Percentiles rank a stretch among this genome's conserved stretches.
These are phyloP conservation scores for Lenwebbia sp. DNA, from an alignment of 345 rosid species.

Conservation along the genomic window DNA sequence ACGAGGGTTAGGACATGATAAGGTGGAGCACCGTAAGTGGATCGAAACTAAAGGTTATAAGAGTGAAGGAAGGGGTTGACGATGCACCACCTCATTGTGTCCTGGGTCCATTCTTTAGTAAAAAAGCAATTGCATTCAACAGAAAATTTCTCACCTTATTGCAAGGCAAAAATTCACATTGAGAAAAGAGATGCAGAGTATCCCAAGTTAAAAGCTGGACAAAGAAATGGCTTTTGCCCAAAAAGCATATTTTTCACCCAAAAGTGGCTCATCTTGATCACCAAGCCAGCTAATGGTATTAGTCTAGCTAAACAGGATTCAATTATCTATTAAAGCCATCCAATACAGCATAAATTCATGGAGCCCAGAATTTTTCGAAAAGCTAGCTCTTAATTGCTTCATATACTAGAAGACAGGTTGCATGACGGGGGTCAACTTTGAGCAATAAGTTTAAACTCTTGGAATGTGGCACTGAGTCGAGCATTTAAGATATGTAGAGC, in stretches of 20 bases:
- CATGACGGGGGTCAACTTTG: background rate
- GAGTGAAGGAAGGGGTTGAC: background rate
- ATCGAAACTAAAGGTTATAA: background rate
- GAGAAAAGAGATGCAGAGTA: background rate
- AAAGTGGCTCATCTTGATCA: background rate
- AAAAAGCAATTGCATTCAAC: background rate
- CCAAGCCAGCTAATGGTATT: background rate
- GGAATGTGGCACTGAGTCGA: background rate
- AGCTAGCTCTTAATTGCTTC: background rate
- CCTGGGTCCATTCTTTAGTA: background rate
- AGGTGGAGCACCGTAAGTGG: background rate
- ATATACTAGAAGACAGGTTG: background rate
- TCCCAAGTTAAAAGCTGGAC: background rate
- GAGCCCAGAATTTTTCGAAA: background rate
- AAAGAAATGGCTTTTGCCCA: background rate
- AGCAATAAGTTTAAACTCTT: background rate
- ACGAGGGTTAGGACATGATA: background rate
- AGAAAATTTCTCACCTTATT: background rate
- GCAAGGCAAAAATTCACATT: background rate
- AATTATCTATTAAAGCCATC: background rate
- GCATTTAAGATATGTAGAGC: background rate
- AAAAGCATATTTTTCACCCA: background rate
- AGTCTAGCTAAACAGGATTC: background rate
- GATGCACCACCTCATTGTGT: background rate
- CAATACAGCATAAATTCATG: background rate